Conservation (phyloP, 257 asterid species). For the Fraxinus quadrangulata region DNA sequence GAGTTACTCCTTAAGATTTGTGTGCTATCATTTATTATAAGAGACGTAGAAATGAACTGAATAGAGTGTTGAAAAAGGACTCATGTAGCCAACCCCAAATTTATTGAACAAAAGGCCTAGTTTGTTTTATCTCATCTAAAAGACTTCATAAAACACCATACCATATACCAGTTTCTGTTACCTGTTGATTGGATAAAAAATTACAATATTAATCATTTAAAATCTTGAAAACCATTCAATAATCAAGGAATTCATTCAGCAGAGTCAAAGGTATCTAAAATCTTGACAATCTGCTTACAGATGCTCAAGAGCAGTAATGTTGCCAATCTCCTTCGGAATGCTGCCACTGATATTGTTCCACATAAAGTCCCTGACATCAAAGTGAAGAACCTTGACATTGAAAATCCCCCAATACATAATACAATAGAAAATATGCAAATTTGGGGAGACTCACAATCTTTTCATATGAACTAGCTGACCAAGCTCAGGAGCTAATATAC, state of each 20-base stretch:
- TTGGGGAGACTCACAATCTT: constrained; percentile 36
- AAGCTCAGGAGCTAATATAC: constrained; percentile 51
- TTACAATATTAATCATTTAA: neutral
- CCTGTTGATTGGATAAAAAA: neutral
- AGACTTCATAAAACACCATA: neutral
- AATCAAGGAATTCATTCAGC: constrained; percentile 3
- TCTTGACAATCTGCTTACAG: constrained; percentile 31
- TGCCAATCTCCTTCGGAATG: constrained; percentile 56
- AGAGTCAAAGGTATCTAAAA: neutral
- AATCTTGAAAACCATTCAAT: neutral
- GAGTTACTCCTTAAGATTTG: neutral
- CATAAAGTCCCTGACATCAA: constrained; percentile 45
- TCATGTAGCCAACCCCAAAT: too few species aligned
- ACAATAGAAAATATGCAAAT: neutral
- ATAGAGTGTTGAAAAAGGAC: neutral
- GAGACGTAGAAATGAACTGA: neutral
- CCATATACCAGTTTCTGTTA: neutral
- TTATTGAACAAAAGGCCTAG: neutral
- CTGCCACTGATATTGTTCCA: constrained; percentile 48
- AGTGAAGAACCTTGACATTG: neutral
- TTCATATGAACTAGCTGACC: constrained; percentile 39
- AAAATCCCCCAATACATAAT: neutral
- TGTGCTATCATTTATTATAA: neutral
- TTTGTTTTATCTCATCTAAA: neutral
- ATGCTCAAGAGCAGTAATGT: constrained; percentile 41